Evolutionary conservation across 495 filamentous ascomycete genomes (phyloP), one percentile per base, ranked within the genome.

Genomic region (Annulohypoxylon nitens): DNA sequence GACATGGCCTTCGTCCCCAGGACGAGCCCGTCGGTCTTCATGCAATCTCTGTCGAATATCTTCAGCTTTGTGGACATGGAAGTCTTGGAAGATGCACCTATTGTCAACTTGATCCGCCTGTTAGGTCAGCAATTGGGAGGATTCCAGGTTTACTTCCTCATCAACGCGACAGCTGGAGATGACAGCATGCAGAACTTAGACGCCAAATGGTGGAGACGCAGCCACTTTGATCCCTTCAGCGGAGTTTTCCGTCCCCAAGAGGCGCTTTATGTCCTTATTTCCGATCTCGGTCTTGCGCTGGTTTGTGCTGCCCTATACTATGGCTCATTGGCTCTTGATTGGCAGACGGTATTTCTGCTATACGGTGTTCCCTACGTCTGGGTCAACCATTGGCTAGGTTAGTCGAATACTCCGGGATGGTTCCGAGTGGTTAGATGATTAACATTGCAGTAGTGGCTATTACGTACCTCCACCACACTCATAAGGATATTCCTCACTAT

Each of bases 391-490:
- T 89, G 88, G 87, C 79, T 90, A 75, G 64, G 74, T 86, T 81
- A 69, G 80, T 78, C 54, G 4, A 18, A 14, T 4, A 25, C 18
- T 4, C 14, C 33, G 53, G 33, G 36, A 39, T 33, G 16, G 2
- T 36, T 26, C 45, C 45, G 1, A 12, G 30, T 62, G 36, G 47
- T 11, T 30, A 9, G 34, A 30, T 53, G 34, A 55, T 48, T 73
- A 63, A 69, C 64, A 63, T 25, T 47, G 7, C 4, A 16, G 5
- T 36, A 85, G 86, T 86, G 47, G 84, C 84, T 59, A 87, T 88
- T 74, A 91, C 89, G 45, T 91, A 86, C 78, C 87, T 91, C 41
- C 89, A 91, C 70, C 89, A 91, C 78, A 91, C 89, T 47, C 86
- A 90, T 73, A 84, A 86, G 4, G 77, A 81, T 4, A 78, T 91